Conservation (phyloP, 1,284 basidiomycete genomes). For the Neonothopanus nambi region DNA sequence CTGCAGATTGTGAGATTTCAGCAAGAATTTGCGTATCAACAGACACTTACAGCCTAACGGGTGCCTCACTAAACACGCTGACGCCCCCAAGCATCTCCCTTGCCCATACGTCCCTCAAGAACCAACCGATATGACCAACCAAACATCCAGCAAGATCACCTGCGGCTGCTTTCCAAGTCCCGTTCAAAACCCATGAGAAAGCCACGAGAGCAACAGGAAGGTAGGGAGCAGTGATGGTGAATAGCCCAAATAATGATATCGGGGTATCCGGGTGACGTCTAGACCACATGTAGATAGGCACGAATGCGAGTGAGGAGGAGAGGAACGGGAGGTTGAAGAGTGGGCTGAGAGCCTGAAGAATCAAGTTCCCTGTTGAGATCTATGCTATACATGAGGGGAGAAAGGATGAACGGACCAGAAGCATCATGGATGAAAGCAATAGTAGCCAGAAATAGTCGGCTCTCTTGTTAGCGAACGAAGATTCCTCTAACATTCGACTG, state of each 20-base stretch:
- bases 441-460: constrained; percentile 96
- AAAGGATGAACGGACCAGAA: constrained; percentile 60
- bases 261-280: constrained; percentile 90
- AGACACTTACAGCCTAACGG: constrained; percentile 71
- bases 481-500: constrained; percentile 93
- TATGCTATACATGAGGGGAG: background rate
- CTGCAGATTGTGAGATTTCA: constrained; percentile 33
- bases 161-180: constrained; percentile 82
- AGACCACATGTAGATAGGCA: constrained; percentile 97
- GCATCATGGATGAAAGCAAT: constrained; percentile 75
- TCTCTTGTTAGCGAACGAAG: constrained; percentile 86
- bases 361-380: background rate
- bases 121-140: constrained; percentile 91
- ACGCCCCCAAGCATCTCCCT: constrained; percentile 85
- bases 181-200: constrained; percentile 89
- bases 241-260: constrained; percentile 92
- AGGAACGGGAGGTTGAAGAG: constrained; percentile 90
- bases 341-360: constrained; percentile 70
- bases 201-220: constrained; percentile 88
- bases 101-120: constrained; percentile 93
- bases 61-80: constrained; percentile 77
- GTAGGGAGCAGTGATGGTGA: constrained; percentile 95
- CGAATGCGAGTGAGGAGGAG: constrained; percentile 86
- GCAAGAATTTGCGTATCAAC: constrained; percentile 3
- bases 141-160: constrained; percentile 87